Conservation (phyloP, 2,329 filamentous ascomycete genomes). For the Ophiostoma perfectum region DNA sequence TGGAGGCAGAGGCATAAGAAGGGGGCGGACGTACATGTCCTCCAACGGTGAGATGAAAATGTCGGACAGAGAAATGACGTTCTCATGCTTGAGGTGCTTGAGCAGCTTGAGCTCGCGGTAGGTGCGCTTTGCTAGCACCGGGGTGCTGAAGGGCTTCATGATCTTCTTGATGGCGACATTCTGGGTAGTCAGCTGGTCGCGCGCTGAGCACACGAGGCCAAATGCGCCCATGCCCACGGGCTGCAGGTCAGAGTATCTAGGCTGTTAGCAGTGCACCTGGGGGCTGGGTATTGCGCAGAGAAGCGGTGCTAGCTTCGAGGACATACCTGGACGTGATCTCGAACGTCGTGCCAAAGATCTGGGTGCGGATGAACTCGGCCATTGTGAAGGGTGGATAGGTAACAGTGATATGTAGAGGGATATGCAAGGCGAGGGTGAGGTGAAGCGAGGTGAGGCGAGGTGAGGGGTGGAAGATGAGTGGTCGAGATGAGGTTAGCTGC, state of each 20-base stretch:
- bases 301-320: background rate
- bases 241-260: slow-evolving; percentile 92
- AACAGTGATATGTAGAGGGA: background rate
- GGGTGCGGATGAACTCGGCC: slow-evolving; percentile 98
- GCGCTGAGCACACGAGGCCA: slow-evolving; percentile 93
- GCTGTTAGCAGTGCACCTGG: background rate
- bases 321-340: slow-evolving; percentile 95
- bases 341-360: slow-evolving; percentile 99
- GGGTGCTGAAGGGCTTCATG: slow-evolving; percentile 99
- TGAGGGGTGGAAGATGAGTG: background rate
- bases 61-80: slow-evolving; percentile 97
- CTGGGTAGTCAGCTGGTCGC: slow-evolving; percentile 94
- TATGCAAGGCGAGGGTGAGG: no score
- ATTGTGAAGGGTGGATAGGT: slow-evolving; percentile 52
- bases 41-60: slow-evolving; percentile 99
- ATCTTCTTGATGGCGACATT: slow-evolving; percentile 99
- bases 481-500: background rate
- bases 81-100: slow-evolving; percentile 95
- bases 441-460: background rate
- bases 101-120: slow-evolving; percentile 96
- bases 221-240: slow-evolving; percentile 99
- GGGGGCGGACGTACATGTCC: slow-evolving; percentile 59
- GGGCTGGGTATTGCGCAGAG: background rate
- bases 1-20: no score
- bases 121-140: slow-evolving; percentile 92